These are phyloP conservation scores for Aspergillus haitiensis DNA, from an alignment of 495 filamentous ascomycete species.

Conservation along the genomic window DNA sequence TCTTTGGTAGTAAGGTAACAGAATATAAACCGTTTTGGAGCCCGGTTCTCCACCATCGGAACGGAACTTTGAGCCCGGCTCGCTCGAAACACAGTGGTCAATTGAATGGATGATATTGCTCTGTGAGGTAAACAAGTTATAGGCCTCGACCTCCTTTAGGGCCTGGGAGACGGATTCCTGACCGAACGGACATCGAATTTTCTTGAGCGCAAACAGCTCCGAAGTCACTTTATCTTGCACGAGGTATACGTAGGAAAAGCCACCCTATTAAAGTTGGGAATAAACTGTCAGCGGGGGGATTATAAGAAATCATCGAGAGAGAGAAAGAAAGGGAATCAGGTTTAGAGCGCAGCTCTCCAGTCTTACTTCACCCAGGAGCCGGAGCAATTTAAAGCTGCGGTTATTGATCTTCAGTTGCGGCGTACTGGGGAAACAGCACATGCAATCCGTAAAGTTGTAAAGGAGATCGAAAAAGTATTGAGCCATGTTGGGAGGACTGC, in stretches of 20 bases:
- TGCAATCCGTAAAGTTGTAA: slow-evolving; percentile 88
- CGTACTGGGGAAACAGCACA: slow-evolving; percentile 91
- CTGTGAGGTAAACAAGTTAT: slow-evolving; percentile 80
- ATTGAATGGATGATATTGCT: slow-evolving; percentile 86
- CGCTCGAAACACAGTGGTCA: slow-evolving; percentile 73
- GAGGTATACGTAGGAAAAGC: slow-evolving; percentile 98
- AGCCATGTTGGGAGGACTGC: slow-evolving; percentile 57
- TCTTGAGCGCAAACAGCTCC: slow-evolving; percentile 90
- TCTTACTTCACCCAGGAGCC: slow-evolving; percentile 82
- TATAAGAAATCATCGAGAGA: slow-evolving; percentile 4
- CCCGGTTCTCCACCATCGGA: slow-evolving; percentile 56
- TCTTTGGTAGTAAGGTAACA: slow-evolving; percentile 90
- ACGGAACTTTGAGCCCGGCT: slow-evolving; percentile 60
- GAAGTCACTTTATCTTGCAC: slow-evolving; percentile 83
- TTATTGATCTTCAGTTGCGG: slow-evolving; percentile 86
- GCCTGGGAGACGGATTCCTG: slow-evolving; percentile 92
- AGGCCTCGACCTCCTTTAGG: slow-evolving; percentile 95
- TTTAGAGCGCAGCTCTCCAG: not conserved
- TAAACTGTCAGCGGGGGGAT: not conserved
- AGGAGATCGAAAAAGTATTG: slow-evolving; percentile 85
- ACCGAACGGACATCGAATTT: slow-evolving; percentile 96
- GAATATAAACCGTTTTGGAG: slow-evolving; percentile 92
- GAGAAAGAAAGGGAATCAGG: not conserved
- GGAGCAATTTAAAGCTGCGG: slow-evolving; percentile 90
- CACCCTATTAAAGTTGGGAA: slow-evolving; percentile 58